Evolutionary conservation across 1,284 basidiomycete genomes (phyloP), one percentile per base, ranked within the genome.

Genomic region (Pascua sp.): DNA sequence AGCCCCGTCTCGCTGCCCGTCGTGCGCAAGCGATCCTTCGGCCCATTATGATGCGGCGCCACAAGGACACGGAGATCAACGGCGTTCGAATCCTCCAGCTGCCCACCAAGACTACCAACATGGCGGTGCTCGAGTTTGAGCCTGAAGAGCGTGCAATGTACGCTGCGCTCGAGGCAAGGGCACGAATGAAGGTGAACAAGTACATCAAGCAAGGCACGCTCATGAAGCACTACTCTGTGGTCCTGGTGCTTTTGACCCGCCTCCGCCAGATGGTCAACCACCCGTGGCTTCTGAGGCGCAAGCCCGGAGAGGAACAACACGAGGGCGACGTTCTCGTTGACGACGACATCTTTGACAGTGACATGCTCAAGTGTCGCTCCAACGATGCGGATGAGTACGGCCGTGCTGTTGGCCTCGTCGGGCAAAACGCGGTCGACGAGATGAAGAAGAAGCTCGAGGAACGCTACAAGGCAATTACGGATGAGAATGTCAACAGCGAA

Each of bases 61-160:
- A 71, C 55, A 76, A 77, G 55, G 73, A 76, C 16, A 68, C 69
- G 8, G 58, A 65, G 47, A 62, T 79, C 11, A 72, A 77, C 49
- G 77, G 77, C 9, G 59, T 65, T 41, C 64, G 63, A 11, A 64
- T 77, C 42, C 64, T 77, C 16, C 59, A 70, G 32, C 67, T 78
- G 2, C 71, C 71, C 11, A 66, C 67, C 0, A 76, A 76, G 62
- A 64, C 57, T 0, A 67, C 67, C 8, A 61, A 67, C 9, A 56
- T 75, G 11, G 63, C 66, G 2, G 59, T 66, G 47, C 66, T 77
- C 11, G 64, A 66, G 15, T 77, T 78, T 51, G 63, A 68, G 24
- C 52, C 57, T 4, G 74, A 78, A 18, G 77, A 79, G 61, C 63
- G 75, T 16, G 67, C 68, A 10, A 71, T 78, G 13, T 78, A 79